phyloP scores from a whole-genome alignment of 805 yeast genomes.

The Candida sakaeoensis region DNA sequence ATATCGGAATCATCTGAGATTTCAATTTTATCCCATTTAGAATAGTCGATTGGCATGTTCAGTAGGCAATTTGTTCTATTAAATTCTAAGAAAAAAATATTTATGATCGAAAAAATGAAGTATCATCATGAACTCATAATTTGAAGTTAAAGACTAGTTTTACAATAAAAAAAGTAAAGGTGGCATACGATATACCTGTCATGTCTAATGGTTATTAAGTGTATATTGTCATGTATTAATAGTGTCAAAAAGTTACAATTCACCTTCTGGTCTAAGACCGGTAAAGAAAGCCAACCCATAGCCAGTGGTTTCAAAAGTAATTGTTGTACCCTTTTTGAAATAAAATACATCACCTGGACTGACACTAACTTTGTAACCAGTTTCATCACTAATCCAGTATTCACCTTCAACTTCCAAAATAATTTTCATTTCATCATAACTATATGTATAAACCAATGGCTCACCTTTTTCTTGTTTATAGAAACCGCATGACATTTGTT shows the following conservation, averaged over 20 bases:
- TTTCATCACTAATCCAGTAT: conserved; percentile 58
- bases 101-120: too few species aligned
- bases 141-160: too few species aligned
- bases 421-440: conserved; percentile 65
- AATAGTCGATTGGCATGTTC: conserved; percentile 93
- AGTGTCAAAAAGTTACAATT: too few species aligned
- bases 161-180: too few species aligned
- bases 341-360: conserved; percentile 65
- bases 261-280: conserved; percentile 48
- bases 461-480: conserved; percentile 67
- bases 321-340: conserved; percentile 65
- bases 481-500: conserved; percentile 64
- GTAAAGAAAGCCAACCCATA: conserved; percentile 62
- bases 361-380: conserved; percentile 54
- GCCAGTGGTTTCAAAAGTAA: conserved; percentile 58
- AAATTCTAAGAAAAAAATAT: conserved; percentile 1
- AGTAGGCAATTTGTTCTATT: too few species aligned
- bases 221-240: too few species aligned
- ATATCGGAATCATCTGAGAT: conserved; percentile 94
- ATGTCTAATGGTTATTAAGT: too few species aligned
- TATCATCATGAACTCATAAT: too few species aligned
- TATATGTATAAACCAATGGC: conserved; percentile 63
- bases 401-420: conserved; percentile 66
- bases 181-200: too few species aligned
- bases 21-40: conserved; percentile 97